Conservation (phyloP, 2,329 filamentous ascomycete species). For the Thyridium curvatum region DNA sequence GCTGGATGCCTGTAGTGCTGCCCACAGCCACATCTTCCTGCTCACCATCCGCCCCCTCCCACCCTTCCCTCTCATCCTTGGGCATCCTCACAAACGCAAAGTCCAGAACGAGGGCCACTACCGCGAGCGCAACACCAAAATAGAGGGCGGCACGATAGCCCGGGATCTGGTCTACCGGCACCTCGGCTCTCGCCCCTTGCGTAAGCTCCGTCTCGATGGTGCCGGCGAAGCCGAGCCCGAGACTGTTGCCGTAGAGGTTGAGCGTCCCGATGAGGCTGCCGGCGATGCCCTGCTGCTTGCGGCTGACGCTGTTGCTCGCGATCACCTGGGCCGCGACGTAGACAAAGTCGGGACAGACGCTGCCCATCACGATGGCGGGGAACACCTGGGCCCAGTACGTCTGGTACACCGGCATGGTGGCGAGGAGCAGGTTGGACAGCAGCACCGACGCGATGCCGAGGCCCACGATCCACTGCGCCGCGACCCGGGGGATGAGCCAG, state of each 20-base stretch:
- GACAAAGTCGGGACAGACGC: slow-evolving; percentile 40
- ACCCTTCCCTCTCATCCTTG: slow-evolving; percentile 29
- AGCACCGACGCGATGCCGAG: slow-evolving; percentile 28
- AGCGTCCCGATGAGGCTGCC: slow-evolving; percentile 38
- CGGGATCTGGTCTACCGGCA: slow-evolving; percentile 12
- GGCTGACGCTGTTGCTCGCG: slow-evolving; percentile 41
- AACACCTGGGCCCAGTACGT: slow-evolving; percentile 37
- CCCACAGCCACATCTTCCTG: background rate
- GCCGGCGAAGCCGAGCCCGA: slow-evolving; percentile 24
- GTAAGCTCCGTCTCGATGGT: slow-evolving; percentile 22
- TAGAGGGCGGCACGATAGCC: slow-evolving; percentile 33
- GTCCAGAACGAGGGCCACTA: slow-evolving; percentile 23
- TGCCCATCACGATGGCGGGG: slow-evolving; percentile 22
- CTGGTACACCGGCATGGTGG: slow-evolving; percentile 37
- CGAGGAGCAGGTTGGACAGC: slow-evolving; percentile 25
- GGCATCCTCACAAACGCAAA: slow-evolving; percentile 30
- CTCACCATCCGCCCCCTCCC: slow-evolving; percentile 10
- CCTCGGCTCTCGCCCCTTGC: slow-evolving; percentile 1
- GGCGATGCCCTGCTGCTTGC: slow-evolving; percentile 43
- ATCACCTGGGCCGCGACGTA: slow-evolving; percentile 46
- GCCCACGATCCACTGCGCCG: slow-evolving; percentile 40
- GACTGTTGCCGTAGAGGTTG: slow-evolving; percentile 22
- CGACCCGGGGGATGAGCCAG: slow-evolving; percentile 37
- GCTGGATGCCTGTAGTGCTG: no score
- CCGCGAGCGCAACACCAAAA: slow-evolving; percentile 28